These are phyloP conservation scores for Phytophthora sansomeana DNA, from an alignment of 352 stramenopile genomes.

Conservation along the genomic window DNA sequence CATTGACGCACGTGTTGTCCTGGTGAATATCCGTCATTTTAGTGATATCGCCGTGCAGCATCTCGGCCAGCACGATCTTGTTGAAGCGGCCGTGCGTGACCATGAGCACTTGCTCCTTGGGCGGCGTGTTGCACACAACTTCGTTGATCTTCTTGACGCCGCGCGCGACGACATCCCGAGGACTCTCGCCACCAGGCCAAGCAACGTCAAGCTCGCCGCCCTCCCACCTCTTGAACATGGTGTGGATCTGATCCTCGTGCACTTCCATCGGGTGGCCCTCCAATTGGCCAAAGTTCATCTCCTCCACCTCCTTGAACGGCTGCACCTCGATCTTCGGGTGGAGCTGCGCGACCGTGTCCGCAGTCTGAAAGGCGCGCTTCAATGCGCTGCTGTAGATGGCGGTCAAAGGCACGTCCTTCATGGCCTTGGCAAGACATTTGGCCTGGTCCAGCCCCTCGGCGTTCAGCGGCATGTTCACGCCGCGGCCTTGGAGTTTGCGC, in stretches of 20 bases:
- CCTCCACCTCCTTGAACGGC: conserved; percentile 73
- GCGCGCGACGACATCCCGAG: conserved; percentile 70
- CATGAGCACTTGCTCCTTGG: conserved; percentile 74
- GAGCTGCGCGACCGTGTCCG: conserved; percentile 53
- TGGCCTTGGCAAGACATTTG: conserved; percentile 60
- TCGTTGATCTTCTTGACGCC: conserved; percentile 73
- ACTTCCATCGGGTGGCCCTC: conserved; percentile 67
- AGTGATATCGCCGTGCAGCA: conserved; percentile 65
- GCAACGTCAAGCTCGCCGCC: conserved; percentile 54
- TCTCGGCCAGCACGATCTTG: conserved; percentile 78
- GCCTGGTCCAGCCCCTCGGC: conserved; percentile 65
- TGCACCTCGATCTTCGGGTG: conserved; percentile 67
- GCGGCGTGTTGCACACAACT: conserved; percentile 43
- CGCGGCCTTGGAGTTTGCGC: conserved; percentile 80
- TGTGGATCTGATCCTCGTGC: conserved; percentile 61
- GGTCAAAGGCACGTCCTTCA: conserved; percentile 72
- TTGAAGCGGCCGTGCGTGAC: conserved; percentile 89
- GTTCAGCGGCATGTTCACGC: conserved; percentile 81
- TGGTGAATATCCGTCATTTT: conserved; percentile 77
- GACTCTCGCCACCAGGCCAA: conserved; percentile 76
- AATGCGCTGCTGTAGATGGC: conserved; percentile 77
- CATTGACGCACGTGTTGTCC: conserved; percentile 89
- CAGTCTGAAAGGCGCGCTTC: conserved; percentile 63
- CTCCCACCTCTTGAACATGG: conserved; percentile 72
- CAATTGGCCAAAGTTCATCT: conserved; percentile 87